A percentile compares a stretch with the other conserved stretches of the same genome.
Evolutionary conservation across 805 yeast genomes (phyloP).

Genomic region (Ogataea nakhonphanomensis): DNA sequence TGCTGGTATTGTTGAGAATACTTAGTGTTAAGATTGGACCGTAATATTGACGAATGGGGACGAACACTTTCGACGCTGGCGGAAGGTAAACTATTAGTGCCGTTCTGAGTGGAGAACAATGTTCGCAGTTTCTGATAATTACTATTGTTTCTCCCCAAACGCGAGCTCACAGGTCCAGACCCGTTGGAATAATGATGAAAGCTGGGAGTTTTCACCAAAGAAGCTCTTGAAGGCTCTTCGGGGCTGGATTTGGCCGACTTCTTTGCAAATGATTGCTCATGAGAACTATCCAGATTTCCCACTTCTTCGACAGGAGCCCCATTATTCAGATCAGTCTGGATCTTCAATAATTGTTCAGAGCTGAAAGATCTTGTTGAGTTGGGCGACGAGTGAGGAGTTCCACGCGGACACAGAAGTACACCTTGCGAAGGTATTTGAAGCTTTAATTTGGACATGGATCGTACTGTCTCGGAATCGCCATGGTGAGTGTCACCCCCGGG

Average conservation of each 20-base stretch:
- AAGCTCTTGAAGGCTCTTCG: conserved; percentile 7
- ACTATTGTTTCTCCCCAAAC: conserved; percentile 16
- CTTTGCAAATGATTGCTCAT: conserved; percentile 3
- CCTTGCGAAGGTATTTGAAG: conserved; percentile 22
- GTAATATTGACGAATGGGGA: conserved; percentile 30
- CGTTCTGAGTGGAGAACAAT: conserved; percentile 8
- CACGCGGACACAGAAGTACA: conserved; percentile 31
- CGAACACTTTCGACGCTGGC: conserved; percentile 17
- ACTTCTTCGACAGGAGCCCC: conserved; percentile 6
- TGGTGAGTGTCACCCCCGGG: neutral
- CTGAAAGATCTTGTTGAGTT: conserved; percentile 16
- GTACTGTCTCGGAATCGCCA: conserved; percentile 14
- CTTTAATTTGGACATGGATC: conserved; percentile 20
- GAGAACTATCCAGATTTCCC: neutral
- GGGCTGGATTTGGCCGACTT: conserved; percentile 4
- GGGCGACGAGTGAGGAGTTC: conserved; percentile 31
- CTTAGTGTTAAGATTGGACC: conserved; percentile 31
- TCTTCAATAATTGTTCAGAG: conserved; percentile 15
- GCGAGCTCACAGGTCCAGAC: conserved; percentile 10
- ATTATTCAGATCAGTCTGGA: conserved; percentile 8
- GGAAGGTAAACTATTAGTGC: conserved; percentile 2
- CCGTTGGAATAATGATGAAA: conserved; percentile 5
- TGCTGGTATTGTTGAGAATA: conserved; percentile 43
- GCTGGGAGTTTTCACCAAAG: conserved; percentile 5
- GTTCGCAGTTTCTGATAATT: conserved; percentile 20